Evolutionary conservation across 768 basidiomycete genomes (phyloP).

Genomic region (Clavaria fumosa): DNA sequence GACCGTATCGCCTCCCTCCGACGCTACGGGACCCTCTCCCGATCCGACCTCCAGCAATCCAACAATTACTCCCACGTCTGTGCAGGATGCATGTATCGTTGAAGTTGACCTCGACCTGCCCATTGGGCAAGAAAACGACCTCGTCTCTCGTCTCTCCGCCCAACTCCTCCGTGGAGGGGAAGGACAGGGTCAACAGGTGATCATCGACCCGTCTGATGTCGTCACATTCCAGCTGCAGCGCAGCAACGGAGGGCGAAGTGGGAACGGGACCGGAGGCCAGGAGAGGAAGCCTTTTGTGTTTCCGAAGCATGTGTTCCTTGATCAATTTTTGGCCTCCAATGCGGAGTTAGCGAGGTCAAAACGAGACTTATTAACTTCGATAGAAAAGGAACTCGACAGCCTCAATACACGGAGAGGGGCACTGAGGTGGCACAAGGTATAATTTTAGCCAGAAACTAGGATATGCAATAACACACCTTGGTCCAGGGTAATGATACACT

Average conservation of each 20-base stretch:
- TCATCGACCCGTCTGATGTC: constrained; percentile 46
- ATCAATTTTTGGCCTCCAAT: constrained; percentile 54
- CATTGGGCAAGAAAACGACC: constrained; percentile 31
- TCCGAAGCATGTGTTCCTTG: constrained; percentile 53
- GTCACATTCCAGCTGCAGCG: constrained; percentile 24
- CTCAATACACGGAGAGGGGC: constrained; percentile 32
- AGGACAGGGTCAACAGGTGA: constrained; percentile 31
- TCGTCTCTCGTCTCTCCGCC: constrained; percentile 38
- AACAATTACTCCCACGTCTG: no score
- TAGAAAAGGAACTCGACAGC: constrained; percentile 12
- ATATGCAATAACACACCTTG: constrained; percentile 25
- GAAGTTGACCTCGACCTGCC: constrained; percentile 31
- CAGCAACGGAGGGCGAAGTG: neutral
- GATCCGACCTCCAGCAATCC: no score
- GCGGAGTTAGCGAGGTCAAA: constrained; percentile 28
- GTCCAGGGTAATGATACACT: constrained; percentile 46
- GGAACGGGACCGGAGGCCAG: no score
- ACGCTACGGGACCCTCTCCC: no score
- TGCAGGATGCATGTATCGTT: constrained; percentile 34
- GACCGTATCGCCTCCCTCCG: no score
- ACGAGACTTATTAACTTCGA: no score
- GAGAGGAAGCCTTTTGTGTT: constrained; percentile 31
- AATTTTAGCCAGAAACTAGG: constrained; percentile 31
- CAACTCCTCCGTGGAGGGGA: constrained; percentile 22
- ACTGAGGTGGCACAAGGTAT: constrained; percentile 30